Base-by-base conservation (phyloP, 208 protist species). In the Leishmania guyanensis region DNA sequence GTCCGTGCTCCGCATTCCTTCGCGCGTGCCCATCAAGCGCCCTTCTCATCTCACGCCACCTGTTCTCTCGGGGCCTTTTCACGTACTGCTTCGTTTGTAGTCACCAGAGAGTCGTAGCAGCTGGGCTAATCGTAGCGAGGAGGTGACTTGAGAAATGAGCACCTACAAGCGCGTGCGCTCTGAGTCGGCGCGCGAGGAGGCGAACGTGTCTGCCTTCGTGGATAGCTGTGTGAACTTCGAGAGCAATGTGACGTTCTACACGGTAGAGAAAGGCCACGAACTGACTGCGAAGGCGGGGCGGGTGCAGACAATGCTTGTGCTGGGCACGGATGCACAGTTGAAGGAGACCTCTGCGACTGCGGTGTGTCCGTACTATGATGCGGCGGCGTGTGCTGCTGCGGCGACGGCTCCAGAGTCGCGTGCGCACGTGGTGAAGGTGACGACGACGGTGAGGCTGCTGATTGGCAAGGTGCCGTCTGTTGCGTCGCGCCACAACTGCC, bases 401-500 rank as follows among this genome's bases (percentile, higher is more conserved):
- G 69, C 66, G 16, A 62, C 79, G 6, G 83, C 84, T 17, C 75
- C 80, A 9, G 72, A 46, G 58, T 83, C 73, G 3, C 62, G 77
- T 20, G 74, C 53, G 29, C 83, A 88, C 76, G 83, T 85, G 50
- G 86, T 77, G 36, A 66, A 62, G 20, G 72, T 87, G 33, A 84
- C 70, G 16, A 74, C 77, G 75, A 83, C 65, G 54, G 3, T 76
- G 33, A 85, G 84, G 22, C 66, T 96, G 51, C 71, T 94, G 43
- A 65, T 94, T 53, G 91, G 84, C 5, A 85, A 84, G 77, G 86
- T 95, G 20, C 65, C 89, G 3, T 75, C 78, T 1, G 68, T 56
- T n/a, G 88, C 91, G 1, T 96, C 94, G 17, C 89, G 94, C 56
- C 92, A 97, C 88, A 97, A 97, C 84, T 95, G 91, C 81, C 65